phyloP scores from a whole-genome alignment of 306 rosid species.

The Sphenostylis stenocarpa region DNA sequence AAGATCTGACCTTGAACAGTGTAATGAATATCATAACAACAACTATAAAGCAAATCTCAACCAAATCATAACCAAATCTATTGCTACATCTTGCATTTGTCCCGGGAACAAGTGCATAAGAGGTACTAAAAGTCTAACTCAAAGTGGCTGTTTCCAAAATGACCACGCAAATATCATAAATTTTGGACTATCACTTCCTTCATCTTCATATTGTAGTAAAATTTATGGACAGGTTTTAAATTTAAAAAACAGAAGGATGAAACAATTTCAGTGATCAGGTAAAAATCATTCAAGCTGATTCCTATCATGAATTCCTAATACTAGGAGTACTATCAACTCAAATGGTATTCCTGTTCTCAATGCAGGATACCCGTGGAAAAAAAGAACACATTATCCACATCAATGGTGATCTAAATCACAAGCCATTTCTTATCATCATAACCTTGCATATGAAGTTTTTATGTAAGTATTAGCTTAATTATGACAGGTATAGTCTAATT shows the following conservation, averaged over 20 bases:
- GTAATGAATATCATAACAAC: neutral
- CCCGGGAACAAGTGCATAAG: neutral
- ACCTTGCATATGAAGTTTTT: neutral
- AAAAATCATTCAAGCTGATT: neutral
- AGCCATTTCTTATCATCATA: neutral
- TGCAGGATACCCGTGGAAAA: neutral
- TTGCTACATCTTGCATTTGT: neutral
- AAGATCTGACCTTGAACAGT: neutral
- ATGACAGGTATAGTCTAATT: neutral
- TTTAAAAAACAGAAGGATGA: neutral
- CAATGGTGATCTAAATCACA: conserved; percentile 3
- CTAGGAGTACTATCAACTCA: neutral
- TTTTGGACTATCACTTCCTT: neutral
- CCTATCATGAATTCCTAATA: neutral
- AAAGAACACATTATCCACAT: neutral
- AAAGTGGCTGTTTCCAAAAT: neutral
- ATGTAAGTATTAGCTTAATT: neutral
- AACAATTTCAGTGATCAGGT: neutral
- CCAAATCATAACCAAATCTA: neutral
- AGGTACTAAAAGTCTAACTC: neutral
- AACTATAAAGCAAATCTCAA: conserved; percentile 2
- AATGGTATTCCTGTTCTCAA: neutral
- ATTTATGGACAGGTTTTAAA: neutral
- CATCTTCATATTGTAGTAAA: neutral
- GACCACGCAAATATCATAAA: neutral